Conservation (phyloP, 805 yeast species). For the Cyberlindnera veronae region DNA sequence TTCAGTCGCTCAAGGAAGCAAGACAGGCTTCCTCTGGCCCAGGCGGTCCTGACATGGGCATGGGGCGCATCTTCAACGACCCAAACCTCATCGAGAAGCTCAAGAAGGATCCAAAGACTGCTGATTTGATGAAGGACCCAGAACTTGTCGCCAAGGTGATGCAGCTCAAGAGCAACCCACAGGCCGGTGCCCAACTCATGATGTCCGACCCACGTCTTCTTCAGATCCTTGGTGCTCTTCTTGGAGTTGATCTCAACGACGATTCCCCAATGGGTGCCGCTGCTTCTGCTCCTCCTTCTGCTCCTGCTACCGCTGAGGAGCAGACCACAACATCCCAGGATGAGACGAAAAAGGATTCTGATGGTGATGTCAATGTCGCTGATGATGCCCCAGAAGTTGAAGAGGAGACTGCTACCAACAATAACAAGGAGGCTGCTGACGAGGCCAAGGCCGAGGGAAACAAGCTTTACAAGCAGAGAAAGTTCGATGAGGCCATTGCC, state of each 20-base stretch:
- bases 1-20: constrained; percentile 54
- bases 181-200: constrained; percentile 65
- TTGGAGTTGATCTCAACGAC: constrained; percentile 71
- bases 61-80: constrained; percentile 75
- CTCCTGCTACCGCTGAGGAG: constrained; percentile 15
- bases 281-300: constrained; percentile 23
- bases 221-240: constrained; percentile 79
- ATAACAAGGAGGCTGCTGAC: constrained; percentile 50
- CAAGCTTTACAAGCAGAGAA: constrained; percentile 74
- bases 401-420: not conserved
- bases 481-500: constrained; percentile 91
- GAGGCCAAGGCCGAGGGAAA: constrained; percentile 83
- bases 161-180: constrained; percentile 66
- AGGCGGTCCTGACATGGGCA: constrained; percentile 60
- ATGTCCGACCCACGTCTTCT: constrained; percentile 80
- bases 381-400: constrained; percentile 17
- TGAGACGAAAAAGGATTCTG: constrained; percentile 32
- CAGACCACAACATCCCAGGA: too few relatives aligned
- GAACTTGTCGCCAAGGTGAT: constrained; percentile 66
- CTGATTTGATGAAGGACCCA: constrained; percentile 85
- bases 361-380: constrained; percentile 31
- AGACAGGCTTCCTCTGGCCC: constrained; percentile 38
- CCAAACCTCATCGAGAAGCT: constrained; percentile 75
- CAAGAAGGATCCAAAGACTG: constrained; percentile 80
- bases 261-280: constrained; percentile 21